A percentile compares a stretch with the other conserved stretches of the same genome.
Conservation (phyloP, 1,139 yeast genomes). For the Pichiaceae sp. region DNA sequence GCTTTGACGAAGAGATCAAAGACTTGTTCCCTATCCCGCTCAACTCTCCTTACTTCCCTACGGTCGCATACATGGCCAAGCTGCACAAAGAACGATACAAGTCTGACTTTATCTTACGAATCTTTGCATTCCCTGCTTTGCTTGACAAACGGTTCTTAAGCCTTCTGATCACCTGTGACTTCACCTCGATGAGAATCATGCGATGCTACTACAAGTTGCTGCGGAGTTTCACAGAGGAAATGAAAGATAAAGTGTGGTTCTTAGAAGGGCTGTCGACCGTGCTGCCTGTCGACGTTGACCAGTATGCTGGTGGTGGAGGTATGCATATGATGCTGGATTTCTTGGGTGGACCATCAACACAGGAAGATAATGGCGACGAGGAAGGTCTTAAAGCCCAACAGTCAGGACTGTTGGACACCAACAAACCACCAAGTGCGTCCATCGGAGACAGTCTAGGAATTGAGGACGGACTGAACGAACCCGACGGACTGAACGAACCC, state of each 20-base stretch:
- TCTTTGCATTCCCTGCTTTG: constrained; percentile 90
- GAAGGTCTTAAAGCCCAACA: constrained; percentile 33
- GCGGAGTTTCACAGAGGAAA: constrained; percentile 73
- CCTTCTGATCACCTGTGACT: constrained; percentile 73
- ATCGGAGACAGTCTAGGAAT: constrained; percentile 20
- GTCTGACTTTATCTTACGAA: constrained; percentile 76
- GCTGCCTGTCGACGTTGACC: constrained; percentile 76
- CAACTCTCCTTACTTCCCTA: constrained; percentile 76
- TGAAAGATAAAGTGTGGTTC: constrained; percentile 90
- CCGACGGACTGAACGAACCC: constrained; percentile 12
- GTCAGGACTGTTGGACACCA: constrained; percentile 41
- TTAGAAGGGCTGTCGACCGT: constrained; percentile 86
- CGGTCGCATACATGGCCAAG: constrained; percentile 80
- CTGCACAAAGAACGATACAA: constrained; percentile 74
- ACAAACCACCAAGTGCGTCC: constrained; percentile 47
- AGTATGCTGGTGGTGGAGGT: constrained; percentile 80
- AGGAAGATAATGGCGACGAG: constrained; percentile 33
- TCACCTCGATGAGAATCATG: constrained; percentile 83
- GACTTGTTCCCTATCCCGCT: constrained; percentile 79
- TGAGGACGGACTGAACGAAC: constrained; percentile 17
- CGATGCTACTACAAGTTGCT: constrained; percentile 77
- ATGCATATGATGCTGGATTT: constrained; percentile 88
- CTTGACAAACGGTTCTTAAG: constrained; percentile 72
- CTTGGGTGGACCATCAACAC: constrained; percentile 62
- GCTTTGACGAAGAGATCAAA: constrained; percentile 79